Percentiles rank a stretch among this genome's conserved stretches.
Evolutionary conservation across 106 monocot species (phyloP).

Genomic region (Dioscorea dumetorum): DNA sequence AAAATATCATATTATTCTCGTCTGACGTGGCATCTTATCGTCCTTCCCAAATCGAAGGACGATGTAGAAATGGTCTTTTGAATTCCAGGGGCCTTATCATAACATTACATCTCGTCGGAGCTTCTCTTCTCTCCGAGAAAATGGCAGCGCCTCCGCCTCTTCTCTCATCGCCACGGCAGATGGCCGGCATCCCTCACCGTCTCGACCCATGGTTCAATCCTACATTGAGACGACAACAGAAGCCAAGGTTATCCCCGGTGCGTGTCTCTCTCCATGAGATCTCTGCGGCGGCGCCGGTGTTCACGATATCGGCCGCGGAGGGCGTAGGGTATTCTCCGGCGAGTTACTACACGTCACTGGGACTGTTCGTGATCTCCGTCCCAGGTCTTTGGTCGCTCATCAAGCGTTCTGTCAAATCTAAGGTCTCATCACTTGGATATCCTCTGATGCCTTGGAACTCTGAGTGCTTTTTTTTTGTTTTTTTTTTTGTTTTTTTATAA

Average conservation of each 20-base stretch:
- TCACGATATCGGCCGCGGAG: conserved; percentile 7
- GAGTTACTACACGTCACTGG: conserved; percentile 95
- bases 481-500: too few species aligned
- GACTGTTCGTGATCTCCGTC: conserved; percentile 92
- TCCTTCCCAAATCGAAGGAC: too few species aligned
- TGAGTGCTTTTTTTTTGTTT: too few species aligned
- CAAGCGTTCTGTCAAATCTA: conserved; percentile 95
- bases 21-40: too few species aligned
- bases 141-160: neutral
- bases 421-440: conserved; percentile 31
- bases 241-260: conserved; percentile 2
- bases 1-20: too few species aligned
- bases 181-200: neutral
- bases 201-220: neutral
- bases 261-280: conserved; percentile 16
- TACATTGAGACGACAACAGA: neutral
- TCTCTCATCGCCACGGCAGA: neutral
- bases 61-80: too few species aligned
- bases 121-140: neutral
- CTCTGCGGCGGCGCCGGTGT: conserved; percentile 20
- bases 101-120: too few species aligned
- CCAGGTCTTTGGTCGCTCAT: conserved; percentile 98
- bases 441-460: neutral
- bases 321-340: conserved; percentile 65
- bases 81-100: too few species aligned